These are phyloP conservation scores for Anthostomella pinea DNA, from an alignment of 2,329 filamentous ascomycete genomes.

Conservation along the genomic window DNA sequence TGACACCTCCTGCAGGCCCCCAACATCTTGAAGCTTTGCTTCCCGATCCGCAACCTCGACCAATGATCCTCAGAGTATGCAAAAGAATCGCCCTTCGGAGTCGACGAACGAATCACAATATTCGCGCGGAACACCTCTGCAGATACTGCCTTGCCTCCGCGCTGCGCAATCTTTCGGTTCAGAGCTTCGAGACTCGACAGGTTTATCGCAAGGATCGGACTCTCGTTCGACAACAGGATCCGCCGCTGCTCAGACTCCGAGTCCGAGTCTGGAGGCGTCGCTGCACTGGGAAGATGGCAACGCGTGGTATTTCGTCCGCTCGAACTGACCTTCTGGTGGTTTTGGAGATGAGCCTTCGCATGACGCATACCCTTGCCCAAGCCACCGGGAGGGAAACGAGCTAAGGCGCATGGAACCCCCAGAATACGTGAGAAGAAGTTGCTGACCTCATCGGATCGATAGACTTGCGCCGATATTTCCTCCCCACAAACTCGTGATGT, in stretches of 20 bases:
- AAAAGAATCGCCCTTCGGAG: constrained; percentile 39
- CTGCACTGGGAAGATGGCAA: constrained; percentile 52
- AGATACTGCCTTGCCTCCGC: constrained; percentile 62
- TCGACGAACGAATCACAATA: constrained; percentile 63
- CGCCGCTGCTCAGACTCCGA: constrained; percentile 46
- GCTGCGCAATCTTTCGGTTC: constrained; percentile 66
- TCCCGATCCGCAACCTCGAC: constrained; percentile 64
- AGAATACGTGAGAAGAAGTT: constrained; percentile 75
- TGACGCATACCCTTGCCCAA: constrained; percentile 60
- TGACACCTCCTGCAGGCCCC: constrained; percentile 87
- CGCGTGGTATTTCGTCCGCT: constrained; percentile 38
- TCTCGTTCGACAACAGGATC: constrained; percentile 88
- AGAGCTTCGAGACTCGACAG: constrained; percentile 74
- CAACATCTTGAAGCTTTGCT: constrained; percentile 65
- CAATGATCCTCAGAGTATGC: constrained; percentile 81
- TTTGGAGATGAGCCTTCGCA: constrained; percentile 67
- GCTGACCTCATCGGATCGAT: constrained; percentile 63
- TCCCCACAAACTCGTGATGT: constrained; percentile 82
- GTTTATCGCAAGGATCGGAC: constrained; percentile 83
- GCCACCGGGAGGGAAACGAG: constrained; percentile 73
- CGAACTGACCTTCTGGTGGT: constrained; percentile 43
- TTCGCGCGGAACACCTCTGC: constrained; percentile 85
- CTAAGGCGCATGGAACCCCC: constrained; percentile 76
- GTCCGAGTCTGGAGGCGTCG: constrained; percentile 58
- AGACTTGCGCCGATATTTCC: constrained; percentile 66